Evolutionary conservation across 1,284 basidiomycete species (phyloP), one percentile per base, ranked within the genome.

Genomic region (Irpex sp.): DNA sequence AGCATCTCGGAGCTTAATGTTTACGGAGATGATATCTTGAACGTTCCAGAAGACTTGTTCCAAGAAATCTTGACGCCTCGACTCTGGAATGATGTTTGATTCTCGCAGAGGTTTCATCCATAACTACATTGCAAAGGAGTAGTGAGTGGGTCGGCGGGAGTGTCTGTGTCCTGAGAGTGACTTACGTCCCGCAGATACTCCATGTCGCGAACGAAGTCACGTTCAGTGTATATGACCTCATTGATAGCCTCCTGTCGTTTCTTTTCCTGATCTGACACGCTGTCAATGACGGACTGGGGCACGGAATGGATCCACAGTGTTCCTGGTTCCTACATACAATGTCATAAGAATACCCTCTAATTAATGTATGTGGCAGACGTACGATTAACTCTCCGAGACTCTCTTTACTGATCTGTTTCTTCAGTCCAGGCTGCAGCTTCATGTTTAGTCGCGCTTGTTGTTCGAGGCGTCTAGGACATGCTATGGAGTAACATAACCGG

Each of bases 1-100:
- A n/a, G 93, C 88, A 72, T 99, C 97, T 5, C 94, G 88, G 9
- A 99, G 83, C 37, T 91, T 85, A 1, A 85, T 92, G 75, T 97
- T 98, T 67, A 98, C 96, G 0, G 87, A 84, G 66, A 98, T 91
- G 69, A 99, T 96, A 69, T 98, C 96, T 69, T 92, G 86, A 11
- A 98, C 85, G 76, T 99, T 99, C 97, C 97, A 98, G 76, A 99
- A 99, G 38, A 99, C 96, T 73, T 97, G 94, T 40, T 89, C 85
- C 44, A 98, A 82, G 75, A 99, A 98, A 72, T 94, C 92, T 44
- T 90, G 88, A 21, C 94, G 87, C 57, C 93, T 84, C 1, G 85
- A 80, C 49, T 85, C 81, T 1, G 94, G 89, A 62, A 98, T 91
- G 72, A 95, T 84, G 63, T 95, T 92, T 55, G 80, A 82, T 58